Evolutionary conservation across 169 alveolate genomes (phyloP).

Genomic region (Eimeria nieschulzi): DNA sequence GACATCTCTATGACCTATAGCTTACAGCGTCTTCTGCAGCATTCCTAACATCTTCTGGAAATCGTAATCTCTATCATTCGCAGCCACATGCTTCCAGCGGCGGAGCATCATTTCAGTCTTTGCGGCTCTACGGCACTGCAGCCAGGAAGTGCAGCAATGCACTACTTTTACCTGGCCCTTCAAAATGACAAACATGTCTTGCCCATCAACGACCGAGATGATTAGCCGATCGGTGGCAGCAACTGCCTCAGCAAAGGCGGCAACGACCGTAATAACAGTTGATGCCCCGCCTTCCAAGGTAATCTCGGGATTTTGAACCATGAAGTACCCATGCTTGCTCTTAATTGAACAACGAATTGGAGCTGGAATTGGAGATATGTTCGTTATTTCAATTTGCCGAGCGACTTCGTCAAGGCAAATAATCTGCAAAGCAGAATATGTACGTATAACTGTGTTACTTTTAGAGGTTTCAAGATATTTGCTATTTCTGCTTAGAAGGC

Average conservation of each 20-base stretch:
- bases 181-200: slow-evolving; percentile 87
- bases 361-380: slow-evolving; percentile 93
- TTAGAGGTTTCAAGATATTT: background rate
- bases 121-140: too few species aligned
- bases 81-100: too few species aligned
- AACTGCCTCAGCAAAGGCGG: slow-evolving; percentile 92
- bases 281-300: slow-evolving; percentile 89
- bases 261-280: slow-evolving; percentile 87
- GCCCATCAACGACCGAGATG: slow-evolving; percentile 91
- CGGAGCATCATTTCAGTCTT: too few species aligned
- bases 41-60: too few species aligned
- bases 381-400: slow-evolving; percentile 86
- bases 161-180: slow-evolving; percentile 53
- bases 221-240: slow-evolving; percentile 88
- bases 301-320: slow-evolving; percentile 88
- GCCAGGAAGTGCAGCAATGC: too few species aligned
- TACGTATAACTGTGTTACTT: background rate
- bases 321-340: slow-evolving; percentile 89
- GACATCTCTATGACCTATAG: too few species aligned
- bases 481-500: too few species aligned
- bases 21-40: too few species aligned
- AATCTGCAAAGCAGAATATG: slow-evolving; percentile 25
- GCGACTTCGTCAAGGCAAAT: slow-evolving; percentile 84
- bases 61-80: too few species aligned
- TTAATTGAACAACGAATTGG: slow-evolving; percentile 90